A percentile compares a stretch with the other conserved stretches of the same genome.
Evolutionary conservation across 139 green algal species (phyloP).

Genomic region (Mesotaenium endlicherianum): DNA sequence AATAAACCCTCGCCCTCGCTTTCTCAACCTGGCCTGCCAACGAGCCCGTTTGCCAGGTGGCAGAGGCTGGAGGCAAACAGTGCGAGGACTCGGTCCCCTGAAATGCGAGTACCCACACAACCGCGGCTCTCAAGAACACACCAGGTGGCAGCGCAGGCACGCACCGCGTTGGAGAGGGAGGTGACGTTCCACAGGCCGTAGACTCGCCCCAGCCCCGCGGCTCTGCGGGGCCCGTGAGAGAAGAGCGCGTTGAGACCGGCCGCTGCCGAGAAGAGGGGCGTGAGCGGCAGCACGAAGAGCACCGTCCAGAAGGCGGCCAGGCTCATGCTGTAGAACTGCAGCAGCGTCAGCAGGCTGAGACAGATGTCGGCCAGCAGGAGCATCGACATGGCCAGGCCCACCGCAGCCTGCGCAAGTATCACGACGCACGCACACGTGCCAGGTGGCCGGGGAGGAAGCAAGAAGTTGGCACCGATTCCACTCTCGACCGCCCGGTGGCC

Average conservation of each 20-base stretch:
- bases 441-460: background rate
- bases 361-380: constrained; percentile 38
- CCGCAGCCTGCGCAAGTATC: constrained; percentile 25
- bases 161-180: constrained; percentile 31
- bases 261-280: constrained; percentile 40
- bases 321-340: constrained; percentile 46
- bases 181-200: constrained; percentile 46
- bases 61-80: no score
- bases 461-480: background rate
- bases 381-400: constrained; percentile 45
- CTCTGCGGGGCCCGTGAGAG: constrained; percentile 9
- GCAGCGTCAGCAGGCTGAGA: constrained; percentile 29
- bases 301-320: constrained; percentile 22
- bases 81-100: no score
- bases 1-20: no score
- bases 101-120: no score
- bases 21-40: no score
- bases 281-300: constrained; percentile 38
- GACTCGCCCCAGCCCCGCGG: constrained; percentile 18
- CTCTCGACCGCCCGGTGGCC: no score
- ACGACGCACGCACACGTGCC: no score
- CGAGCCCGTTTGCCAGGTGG: no score
- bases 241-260: constrained; percentile 45
- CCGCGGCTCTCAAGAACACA: no score
- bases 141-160: no score